Evolutionary conservation across 176 grass and related monocot species (phyloP), one percentile per base, ranked within the genome.

Genomic region (Avena atlantica): DNA sequence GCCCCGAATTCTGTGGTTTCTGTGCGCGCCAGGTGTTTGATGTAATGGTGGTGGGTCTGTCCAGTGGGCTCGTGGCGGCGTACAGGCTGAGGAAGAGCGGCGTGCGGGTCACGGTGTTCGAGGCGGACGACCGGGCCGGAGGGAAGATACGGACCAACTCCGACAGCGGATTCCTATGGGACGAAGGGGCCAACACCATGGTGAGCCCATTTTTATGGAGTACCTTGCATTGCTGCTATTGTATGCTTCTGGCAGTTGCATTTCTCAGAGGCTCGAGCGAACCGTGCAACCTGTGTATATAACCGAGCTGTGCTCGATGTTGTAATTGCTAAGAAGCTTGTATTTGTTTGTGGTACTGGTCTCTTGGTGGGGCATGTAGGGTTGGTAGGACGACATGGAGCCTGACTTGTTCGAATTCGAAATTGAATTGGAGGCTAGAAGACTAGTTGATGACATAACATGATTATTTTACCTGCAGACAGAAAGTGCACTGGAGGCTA

Each of bases 181-280:
- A 99, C 84, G 97, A 99, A 93, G 97, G 97, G 59, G 94, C 97
- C 66, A 99, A 99, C 85, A 99, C 94, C 52, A 96, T 99, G 97
- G 97, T 99, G 86, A 93, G 87, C 52, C 25, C 61, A 17, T 40
- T 78, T 48, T 19, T 56, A 16, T 66, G 69, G 20, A 27, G 6
- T n/a, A n/a, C 0, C 14, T 34, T 79, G 74, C 56, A 10, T 70
- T 20, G 53, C 34, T 65, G 5, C 34, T 34, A 50, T 21, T 9
- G 8, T 78, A 21, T 66, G 74, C 57, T 55, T 80, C 61, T 16
- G 53, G 63, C 27, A 12, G 53, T 53, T 84, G 70, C 27, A 64
- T 23, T 68, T 49, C 23, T 29, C 14, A 21, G 31, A 13, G 10
- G 37, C 8, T 85, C 4, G 19, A 55, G 57, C 45, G 16, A 50